These are phyloP conservation scores for Lathyrus aphaca DNA, from an alignment of 306 rosid genomes.

Conservation along the genomic window DNA sequence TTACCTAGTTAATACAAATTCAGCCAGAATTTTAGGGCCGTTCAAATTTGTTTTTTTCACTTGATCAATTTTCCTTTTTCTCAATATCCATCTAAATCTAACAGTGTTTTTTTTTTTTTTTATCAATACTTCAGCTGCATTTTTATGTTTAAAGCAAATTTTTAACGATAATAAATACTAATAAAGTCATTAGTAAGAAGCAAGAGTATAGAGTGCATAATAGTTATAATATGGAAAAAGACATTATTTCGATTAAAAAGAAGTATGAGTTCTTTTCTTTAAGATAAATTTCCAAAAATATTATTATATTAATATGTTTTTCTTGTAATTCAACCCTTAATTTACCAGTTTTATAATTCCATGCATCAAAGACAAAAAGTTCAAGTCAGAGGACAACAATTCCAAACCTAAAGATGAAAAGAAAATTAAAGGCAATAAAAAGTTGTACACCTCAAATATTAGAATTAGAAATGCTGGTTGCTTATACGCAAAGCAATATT, in stretches of 20 bases:
- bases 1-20: neutral
- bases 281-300: too few species aligned
- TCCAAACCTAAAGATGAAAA: constrained; percentile 13
- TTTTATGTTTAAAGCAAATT: neutral
- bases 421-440: constrained; percentile 2
- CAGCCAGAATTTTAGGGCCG: neutral
- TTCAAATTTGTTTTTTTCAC: neutral
- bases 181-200: too few species aligned
- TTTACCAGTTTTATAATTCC: neutral
- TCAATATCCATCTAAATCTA: neutral
- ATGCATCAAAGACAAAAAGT: constrained; percentile 16
- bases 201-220: too few species aligned
- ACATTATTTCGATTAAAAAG: neutral
- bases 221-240: neutral
- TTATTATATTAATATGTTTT: neutral
- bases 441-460: constrained; percentile 11
- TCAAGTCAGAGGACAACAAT: neutral
- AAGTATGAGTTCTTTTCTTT: neutral
- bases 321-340: neutral
- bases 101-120: neutral
- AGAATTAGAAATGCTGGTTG: constrained; percentile 31
- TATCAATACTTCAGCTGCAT: neutral
- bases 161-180: neutral
- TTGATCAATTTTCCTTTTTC: neutral
- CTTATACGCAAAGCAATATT: constrained; percentile 43